phyloP scores from a whole-genome alignment of 306 rosid species.

The Dalbergia cochinchinensis region DNA sequence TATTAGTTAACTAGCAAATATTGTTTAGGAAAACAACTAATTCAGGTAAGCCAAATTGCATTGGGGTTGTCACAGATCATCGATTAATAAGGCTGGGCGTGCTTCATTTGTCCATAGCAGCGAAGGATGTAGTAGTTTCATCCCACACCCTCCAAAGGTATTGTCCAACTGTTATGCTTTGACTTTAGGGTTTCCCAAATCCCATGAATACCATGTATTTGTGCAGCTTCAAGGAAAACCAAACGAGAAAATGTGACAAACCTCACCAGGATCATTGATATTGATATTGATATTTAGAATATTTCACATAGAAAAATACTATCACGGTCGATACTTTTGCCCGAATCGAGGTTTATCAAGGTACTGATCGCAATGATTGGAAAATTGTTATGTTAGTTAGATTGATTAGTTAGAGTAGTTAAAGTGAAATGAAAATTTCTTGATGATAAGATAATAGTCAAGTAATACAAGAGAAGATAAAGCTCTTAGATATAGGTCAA shows the following conservation, averaged over 20 bases:
- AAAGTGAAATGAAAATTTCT: no score
- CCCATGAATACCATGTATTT: neutral
- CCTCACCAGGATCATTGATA: neutral
- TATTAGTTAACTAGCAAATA: neutral
- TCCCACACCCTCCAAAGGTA: neutral
- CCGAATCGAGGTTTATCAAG: no score
- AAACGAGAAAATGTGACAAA: neutral
- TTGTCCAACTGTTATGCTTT: neutral
- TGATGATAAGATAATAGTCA: no score
- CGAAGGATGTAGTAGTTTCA: neutral
- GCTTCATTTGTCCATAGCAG: neutral
- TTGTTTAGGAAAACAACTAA: neutral
- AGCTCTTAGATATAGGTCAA: no score
- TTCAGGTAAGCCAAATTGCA: neutral
- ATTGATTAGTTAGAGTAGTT: no score
- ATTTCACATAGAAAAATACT: no score
- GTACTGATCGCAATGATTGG: no score
- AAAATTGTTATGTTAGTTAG: no score
- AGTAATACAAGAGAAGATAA: no score
- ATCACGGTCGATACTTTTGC: no score
- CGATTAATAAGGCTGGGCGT: neutral
- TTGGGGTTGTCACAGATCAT: neutral
- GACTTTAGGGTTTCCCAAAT: neutral
- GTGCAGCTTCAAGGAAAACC: neutral
- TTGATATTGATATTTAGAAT: no score